Evolutionary conservation across 139 green algal species (phyloP).

Genomic region (Chlamydomonas sphaeroides): DNA sequence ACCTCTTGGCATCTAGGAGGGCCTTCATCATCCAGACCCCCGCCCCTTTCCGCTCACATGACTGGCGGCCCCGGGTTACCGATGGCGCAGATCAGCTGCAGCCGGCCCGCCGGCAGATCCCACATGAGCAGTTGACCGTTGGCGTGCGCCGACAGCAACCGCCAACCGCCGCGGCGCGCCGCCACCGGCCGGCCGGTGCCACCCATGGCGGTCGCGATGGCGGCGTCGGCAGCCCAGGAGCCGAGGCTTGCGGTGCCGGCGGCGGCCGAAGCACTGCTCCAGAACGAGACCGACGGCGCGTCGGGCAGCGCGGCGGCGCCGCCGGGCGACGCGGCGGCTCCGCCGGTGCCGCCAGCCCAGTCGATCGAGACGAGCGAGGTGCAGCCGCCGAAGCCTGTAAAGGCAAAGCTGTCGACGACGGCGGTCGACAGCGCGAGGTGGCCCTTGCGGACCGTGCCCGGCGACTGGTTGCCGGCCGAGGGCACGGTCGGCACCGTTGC

Average conservation of each 20-base stretch:
- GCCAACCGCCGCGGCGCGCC: background rate
- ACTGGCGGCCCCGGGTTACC: background rate
- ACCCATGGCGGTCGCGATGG: background rate
- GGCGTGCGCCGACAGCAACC: slow-evolving; percentile 16
- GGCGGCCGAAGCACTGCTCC: background rate
- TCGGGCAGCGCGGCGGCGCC: no score
- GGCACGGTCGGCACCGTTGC: no score
- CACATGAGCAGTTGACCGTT: slow-evolving; percentile 41
- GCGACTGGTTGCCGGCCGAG: no score
- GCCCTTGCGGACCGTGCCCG: slow-evolving; percentile 2
- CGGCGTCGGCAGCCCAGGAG: background rate
- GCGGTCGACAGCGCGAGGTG: background rate
- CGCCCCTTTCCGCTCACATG: background rate
- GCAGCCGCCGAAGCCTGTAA: slow-evolving; percentile 6
- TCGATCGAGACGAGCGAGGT: slow-evolving; percentile 2
- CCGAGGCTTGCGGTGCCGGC: background rate
- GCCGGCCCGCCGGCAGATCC: slow-evolving; percentile 13
- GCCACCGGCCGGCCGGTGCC: background rate
- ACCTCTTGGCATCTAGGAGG: no score
- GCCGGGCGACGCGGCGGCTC: background rate
- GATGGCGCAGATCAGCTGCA: slow-evolving; percentile 34
- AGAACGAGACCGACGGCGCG: background rate
- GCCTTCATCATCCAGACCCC: background rate
- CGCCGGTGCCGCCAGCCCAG: background rate
- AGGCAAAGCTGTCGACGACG: slow-evolving; percentile 19